Percentiles rank a stretch among this genome's conserved stretches.
Conservation (phyloP, 1,139 yeast species). For the Waltiozyma sp. region DNA sequence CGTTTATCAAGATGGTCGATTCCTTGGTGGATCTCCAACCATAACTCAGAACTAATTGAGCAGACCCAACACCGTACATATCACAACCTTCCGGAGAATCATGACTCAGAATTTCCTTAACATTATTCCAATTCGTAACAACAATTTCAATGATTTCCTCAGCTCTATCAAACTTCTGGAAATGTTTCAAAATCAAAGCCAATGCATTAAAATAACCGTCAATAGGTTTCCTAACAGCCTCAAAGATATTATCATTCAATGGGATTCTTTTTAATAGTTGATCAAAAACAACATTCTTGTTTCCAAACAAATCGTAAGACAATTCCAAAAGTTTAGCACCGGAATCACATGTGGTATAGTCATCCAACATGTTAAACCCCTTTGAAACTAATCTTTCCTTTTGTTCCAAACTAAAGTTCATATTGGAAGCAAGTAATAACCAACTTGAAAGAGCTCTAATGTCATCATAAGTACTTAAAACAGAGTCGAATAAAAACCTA, state of each 20-base stretch:
- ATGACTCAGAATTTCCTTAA: slow-evolving; percentile 46
- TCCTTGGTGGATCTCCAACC: slow-evolving; percentile 86
- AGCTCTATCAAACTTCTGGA: slow-evolving; percentile 14
- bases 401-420: slow-evolving; percentile 16
- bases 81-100: slow-evolving; percentile 55
- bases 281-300: slow-evolving; percentile 16
- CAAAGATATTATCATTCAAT: slow-evolving; percentile 22
- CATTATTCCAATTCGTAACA: slow-evolving; percentile 39
- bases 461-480: slow-evolving; percentile 68
- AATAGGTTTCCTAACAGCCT: slow-evolving; percentile 38
- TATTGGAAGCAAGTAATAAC: slow-evolving; percentile 37
- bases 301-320: slow-evolving; percentile 22
- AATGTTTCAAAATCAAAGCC: slow-evolving; percentile 32
- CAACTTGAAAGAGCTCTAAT: slow-evolving; percentile 42
- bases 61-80: slow-evolving; percentile 33
- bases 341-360: slow-evolving; percentile 71
- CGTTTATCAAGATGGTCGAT: slow-evolving; percentile 43
- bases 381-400: slow-evolving; percentile 23
- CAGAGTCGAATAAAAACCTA: slow-evolving; percentile 44
- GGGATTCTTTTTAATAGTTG: slow-evolving; percentile 26
- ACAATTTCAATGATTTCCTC: slow-evolving; percentile 9
- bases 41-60: slow-evolving; percentile 56
- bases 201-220: slow-evolving; percentile 61
- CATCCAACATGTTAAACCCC: slow-evolving; percentile 37
- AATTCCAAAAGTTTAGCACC: slow-evolving; percentile 62